These are phyloP conservation scores for Hemisphaericaspora xylofermentans DNA, from an alignment of 1,139 yeast species.

Conservation along the genomic window DNA sequence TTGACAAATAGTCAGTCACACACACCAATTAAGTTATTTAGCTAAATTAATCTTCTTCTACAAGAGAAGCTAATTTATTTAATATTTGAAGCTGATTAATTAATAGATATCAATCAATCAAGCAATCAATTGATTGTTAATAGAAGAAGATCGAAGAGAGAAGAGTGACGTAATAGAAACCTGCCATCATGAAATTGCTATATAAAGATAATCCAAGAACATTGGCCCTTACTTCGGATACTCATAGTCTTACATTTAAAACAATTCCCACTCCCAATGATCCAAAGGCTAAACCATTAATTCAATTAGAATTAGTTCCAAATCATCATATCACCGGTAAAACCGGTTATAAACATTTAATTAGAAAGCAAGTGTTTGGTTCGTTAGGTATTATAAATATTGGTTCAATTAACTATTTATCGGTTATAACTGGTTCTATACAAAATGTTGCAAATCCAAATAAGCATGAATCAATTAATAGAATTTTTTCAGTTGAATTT, in stretches of 20 bases:
- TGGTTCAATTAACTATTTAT: constrained; percentile 65
- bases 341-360: constrained; percentile 47
- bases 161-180: not conserved
- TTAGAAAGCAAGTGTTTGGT: constrained; percentile 66
- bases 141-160: too few species aligned
- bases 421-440: constrained; percentile 73
- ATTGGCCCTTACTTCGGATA: constrained; percentile 50
- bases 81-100: too few species aligned
- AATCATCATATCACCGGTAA: constrained; percentile 38
- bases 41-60: too few species aligned
- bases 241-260: constrained; percentile 52
- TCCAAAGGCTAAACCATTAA: constrained; percentile 31
- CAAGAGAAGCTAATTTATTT: too few species aligned
- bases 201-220: constrained; percentile 53
- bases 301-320: constrained; percentile 53
- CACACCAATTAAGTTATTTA: too few species aligned
- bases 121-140: too few species aligned
- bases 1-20: too few species aligned
- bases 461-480: constrained; percentile 74
- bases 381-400: constrained; percentile 81
- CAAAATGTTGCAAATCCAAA: constrained; percentile 82
- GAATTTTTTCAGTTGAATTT: constrained; percentile 82
- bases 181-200: constrained; percentile 46
- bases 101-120: too few species aligned
- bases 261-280: constrained; percentile 18